Evolutionary conservation across 2,329 filamentous ascomycete species (phyloP).

Genomic region (Xylaria sp.): DNA sequence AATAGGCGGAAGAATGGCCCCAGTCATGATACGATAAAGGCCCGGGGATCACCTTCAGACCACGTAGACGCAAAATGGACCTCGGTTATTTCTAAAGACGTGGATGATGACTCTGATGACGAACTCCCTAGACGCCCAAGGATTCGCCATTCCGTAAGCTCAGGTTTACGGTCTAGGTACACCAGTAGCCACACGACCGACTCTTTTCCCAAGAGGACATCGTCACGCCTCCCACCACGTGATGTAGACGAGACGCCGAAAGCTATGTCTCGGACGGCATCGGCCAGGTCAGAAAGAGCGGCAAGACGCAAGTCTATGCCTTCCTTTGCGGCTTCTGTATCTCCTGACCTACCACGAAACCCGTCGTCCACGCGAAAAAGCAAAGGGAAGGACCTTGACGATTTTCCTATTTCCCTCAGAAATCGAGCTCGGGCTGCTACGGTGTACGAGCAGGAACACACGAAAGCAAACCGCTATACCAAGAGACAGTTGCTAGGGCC

Average conservation of each 20-base stretch:
- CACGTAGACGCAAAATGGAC: background rate
- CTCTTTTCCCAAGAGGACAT: conserved; percentile 28
- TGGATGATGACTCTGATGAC: conserved; percentile 26
- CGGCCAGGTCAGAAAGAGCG: conserved; percentile 25
- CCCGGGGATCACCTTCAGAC: conserved; percentile 45
- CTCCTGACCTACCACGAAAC: conserved; percentile 22
- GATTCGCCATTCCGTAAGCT: conserved; percentile 36
- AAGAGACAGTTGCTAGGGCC: conserved; percentile 24
- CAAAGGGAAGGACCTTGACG: conserved; percentile 21
- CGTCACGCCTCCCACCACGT: conserved; percentile 24
- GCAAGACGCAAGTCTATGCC: conserved; percentile 37
- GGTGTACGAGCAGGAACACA: conserved; percentile 18
- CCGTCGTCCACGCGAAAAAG: conserved; percentile 17
- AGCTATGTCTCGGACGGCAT: conserved; percentile 12
- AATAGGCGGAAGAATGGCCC: conserved; percentile 54
- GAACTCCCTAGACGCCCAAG: conserved; percentile 21
- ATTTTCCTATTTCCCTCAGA: conserved; percentile 34
- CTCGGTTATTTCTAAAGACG: conserved; percentile 11
- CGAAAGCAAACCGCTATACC: conserved; percentile 22
- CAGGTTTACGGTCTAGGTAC: conserved; percentile 32
- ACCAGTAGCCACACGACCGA: conserved; percentile 14
- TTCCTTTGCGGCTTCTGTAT: conserved; percentile 30
- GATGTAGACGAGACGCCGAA: conserved; percentile 15
- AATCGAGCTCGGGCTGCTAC: conserved; percentile 30
- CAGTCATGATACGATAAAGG: conserved; percentile 43